Evolutionary conservation across 2,329 filamentous ascomycete species (phyloP).

Genomic region (Hirsutella minnesotensis): DNA sequence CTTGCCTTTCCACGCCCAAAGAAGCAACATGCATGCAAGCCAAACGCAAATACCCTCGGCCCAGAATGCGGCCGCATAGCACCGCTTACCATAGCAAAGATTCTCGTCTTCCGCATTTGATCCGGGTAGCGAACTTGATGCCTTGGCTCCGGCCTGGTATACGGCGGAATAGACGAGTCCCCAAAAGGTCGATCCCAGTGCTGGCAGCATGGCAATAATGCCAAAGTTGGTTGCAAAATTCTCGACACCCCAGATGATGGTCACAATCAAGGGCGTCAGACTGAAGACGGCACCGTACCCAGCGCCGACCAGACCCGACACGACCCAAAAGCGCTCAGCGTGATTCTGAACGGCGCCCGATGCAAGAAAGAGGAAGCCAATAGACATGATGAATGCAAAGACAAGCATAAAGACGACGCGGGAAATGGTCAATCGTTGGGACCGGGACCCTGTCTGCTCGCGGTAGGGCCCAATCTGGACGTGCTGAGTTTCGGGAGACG

Average conservation of each 20-base stretch:
- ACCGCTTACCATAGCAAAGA: conserved; percentile 71
- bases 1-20: conserved; percentile 71
- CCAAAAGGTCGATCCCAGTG: conserved; percentile 80
- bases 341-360: conserved; percentile 64
- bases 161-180: conserved; percentile 75
- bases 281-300: conserved; percentile 91
- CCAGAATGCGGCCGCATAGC: conserved; percentile 78
- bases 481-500: conserved; percentile 47
- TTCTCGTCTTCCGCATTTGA: conserved; percentile 30
- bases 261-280: conserved; percentile 81
- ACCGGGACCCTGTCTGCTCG: conserved; percentile 6
- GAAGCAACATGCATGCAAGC: conserved; percentile 59
- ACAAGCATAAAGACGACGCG: conserved; percentile 69
- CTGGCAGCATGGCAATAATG: conserved; percentile 84
- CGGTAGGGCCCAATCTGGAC: conserved; percentile 29
- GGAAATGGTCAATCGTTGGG: conserved; percentile 48
- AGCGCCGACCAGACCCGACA: conserved; percentile 73
- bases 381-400: conserved; percentile 60
- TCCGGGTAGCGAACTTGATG: conserved; percentile 18
- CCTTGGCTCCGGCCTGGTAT: conserved; percentile 56
- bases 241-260: conserved; percentile 96
- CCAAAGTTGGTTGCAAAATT: conserved; percentile 99
- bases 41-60: conserved; percentile 72
- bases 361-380: conserved; percentile 68
- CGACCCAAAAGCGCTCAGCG: conserved; percentile 70